Conservation (phyloP, 2,329 filamentous ascomycete genomes). For the Gnomoniopsis smithogilvyi region DNA sequence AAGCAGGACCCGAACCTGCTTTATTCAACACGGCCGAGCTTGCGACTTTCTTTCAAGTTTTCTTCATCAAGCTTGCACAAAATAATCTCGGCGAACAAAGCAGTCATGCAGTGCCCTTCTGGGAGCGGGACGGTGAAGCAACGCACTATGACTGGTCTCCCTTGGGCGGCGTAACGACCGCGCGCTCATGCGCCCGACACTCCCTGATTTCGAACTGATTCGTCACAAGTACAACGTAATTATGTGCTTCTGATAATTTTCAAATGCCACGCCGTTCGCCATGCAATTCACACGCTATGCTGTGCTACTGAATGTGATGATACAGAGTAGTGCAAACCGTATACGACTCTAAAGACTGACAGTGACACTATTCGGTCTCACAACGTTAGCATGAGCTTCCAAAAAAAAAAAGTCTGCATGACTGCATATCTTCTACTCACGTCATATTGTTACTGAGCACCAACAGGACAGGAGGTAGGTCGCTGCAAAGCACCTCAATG, state of each 20-base stretch:
- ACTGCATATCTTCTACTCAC: background rate
- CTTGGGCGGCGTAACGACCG: background rate
- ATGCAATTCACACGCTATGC: background rate
- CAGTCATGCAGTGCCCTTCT: background rate
- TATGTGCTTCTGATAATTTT: background rate
- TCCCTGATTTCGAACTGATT: background rate
- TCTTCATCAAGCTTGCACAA: background rate
- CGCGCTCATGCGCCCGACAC: background rate
- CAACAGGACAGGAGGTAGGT: slow-evolving; percentile 71
- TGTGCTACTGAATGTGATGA: background rate
- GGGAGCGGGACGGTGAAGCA: background rate
- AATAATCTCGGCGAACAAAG: background rate
- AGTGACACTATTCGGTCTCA: slow-evolving; percentile 7
- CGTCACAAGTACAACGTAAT: background rate
- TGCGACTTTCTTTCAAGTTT: background rate
- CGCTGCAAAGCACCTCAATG: slow-evolving; percentile 74
- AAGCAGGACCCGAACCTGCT: background rate
- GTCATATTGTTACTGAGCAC: slow-evolving; percentile 90
- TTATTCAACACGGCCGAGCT: background rate
- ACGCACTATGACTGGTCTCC: background rate
- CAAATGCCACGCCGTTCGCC: background rate
- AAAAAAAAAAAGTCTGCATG: background rate
- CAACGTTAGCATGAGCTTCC: background rate
- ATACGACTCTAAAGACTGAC: slow-evolving; percentile 5
- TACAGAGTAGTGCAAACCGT: background rate